These are phyloP conservation scores for Aspergillus hancockii DNA, from an alignment of 495 filamentous ascomycete genomes.

Conservation along the genomic window DNA sequence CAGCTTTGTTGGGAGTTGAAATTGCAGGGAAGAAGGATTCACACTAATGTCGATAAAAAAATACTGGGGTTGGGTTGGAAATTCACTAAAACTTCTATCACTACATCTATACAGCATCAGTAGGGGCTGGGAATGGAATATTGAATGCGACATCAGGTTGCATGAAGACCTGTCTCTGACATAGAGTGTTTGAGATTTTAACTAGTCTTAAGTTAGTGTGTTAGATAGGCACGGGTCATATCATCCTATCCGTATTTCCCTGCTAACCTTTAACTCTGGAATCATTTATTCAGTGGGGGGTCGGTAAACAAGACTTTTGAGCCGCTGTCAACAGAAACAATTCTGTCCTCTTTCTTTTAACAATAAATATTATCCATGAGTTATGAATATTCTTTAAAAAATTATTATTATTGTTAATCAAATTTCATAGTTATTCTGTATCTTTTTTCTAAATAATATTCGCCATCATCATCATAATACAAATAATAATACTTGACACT, in stretches of 20 bases:
- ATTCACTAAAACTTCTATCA: neutral
- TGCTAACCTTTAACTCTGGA: neutral
- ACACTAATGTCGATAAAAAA: neutral
- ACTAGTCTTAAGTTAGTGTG: conserved; percentile 11
- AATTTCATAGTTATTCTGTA: no score
- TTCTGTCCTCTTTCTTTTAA: neutral
- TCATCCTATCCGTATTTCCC: neutral
- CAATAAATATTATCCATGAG: neutral
- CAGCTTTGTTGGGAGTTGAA: neutral
- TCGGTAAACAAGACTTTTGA: conserved; percentile 2
- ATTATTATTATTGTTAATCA: no score
- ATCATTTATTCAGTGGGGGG: neutral
- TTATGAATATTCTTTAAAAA: no score
- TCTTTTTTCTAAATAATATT: no score
- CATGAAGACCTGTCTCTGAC: conserved; percentile 16
- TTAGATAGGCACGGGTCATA: neutral
- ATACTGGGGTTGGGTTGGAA: conserved; percentile 1
- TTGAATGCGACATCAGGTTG: conserved; percentile 10
- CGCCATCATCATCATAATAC: no score
- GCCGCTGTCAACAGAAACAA: neutral
- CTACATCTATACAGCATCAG: neutral
- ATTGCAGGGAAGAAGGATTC: neutral
- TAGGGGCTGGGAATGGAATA: conserved; percentile 12
- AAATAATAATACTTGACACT: no score
- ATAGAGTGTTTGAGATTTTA: conserved; percentile 19